These are phyloP conservation scores for Chalciporus piperatus DNA, from an alignment of 768 basidiomycete genomes.

Conservation along the genomic window DNA sequence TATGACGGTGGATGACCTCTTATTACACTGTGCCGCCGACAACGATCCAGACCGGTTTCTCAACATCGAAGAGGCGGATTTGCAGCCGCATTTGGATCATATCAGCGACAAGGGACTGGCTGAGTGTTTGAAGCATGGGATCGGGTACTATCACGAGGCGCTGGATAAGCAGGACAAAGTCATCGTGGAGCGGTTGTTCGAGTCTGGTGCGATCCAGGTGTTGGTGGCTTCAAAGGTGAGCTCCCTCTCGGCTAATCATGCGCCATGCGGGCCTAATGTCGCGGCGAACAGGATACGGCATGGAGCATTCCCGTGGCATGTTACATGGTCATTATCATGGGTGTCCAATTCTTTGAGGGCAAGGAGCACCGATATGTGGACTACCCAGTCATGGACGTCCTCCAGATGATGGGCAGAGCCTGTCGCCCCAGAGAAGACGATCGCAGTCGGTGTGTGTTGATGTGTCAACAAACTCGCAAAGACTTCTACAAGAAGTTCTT, in stretches of 20 bases:
- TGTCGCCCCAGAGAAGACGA: slow-evolving; percentile 88
- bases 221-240: slow-evolving; percentile 88
- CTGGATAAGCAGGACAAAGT: slow-evolving; percentile 88
- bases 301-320: slow-evolving; percentile 94
- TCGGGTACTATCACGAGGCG: slow-evolving; percentile 96
- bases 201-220: slow-evolving; percentile 93
- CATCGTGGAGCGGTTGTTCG: slow-evolving; percentile 89
- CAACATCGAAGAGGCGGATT: slow-evolving; percentile 78
- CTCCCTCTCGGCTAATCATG: background rate
- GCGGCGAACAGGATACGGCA: slow-evolving; percentile 70
- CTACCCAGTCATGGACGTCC: slow-evolving; percentile 96
- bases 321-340: slow-evolving; percentile 99
- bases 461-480: slow-evolving; percentile 97
- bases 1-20: slow-evolving; percentile 88
- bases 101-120: slow-evolving; percentile 70
- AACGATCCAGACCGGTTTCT: slow-evolving; percentile 83
- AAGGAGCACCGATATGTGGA: slow-evolving; percentile 98
- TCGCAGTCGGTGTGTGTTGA: slow-evolving; percentile 89
- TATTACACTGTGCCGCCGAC: slow-evolving; percentile 86
- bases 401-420: slow-evolving; percentile 99
- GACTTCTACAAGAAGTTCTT: slow-evolving; percentile 99
- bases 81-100: slow-evolving; percentile 87
- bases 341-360: slow-evolving; percentile 95
- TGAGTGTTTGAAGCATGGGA: slow-evolving; percentile 83
- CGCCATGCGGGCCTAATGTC: background rate